These are phyloP conservation scores for Curvularia spicifera DNA, from an alignment of 2,329 filamentous ascomycete species.

Conservation along the genomic window DNA sequence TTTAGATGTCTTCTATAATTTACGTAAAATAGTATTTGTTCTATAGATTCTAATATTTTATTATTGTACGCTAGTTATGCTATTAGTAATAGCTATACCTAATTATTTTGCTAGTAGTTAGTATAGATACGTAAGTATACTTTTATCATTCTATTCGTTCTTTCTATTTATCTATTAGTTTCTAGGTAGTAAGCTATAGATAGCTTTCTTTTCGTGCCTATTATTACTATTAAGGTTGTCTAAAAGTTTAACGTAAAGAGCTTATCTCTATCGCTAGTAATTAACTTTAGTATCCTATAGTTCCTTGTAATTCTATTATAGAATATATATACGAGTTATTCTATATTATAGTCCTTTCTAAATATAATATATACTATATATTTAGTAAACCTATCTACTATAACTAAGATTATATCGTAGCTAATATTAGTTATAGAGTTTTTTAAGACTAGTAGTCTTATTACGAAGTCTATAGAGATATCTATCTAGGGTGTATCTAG, in stretches of 20 bases:
- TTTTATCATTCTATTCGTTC: constrained; percentile 10
- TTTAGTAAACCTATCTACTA: not conserved
- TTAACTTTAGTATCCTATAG: not conserved
- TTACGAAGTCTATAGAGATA: no score
- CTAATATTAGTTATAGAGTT: no score
- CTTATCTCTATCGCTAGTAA: not conserved
- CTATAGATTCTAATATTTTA: no score
- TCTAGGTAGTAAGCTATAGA: constrained; percentile 4
- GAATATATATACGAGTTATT: not conserved
- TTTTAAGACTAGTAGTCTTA: no score
- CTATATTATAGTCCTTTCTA: not conserved
- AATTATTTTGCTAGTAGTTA: not conserved
- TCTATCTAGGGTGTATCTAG: no score
- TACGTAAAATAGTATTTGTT: no score
- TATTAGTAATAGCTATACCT: no score
- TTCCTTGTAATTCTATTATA: not conserved
- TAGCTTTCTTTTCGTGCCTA: not conserved
- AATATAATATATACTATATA: not conserved
- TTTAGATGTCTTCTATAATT: no score
- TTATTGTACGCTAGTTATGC: no score
- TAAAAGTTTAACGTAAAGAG: not conserved
- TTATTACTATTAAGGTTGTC: not conserved
- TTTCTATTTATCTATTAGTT: no score
- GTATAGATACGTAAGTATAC: not conserved
- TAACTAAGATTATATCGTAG: no score